Evolutionary conservation across 2,329 filamentous ascomycete genomes (phyloP), one percentile per base, ranked within the genome.

Genomic region (Microsporum ferrugineum): DNA sequence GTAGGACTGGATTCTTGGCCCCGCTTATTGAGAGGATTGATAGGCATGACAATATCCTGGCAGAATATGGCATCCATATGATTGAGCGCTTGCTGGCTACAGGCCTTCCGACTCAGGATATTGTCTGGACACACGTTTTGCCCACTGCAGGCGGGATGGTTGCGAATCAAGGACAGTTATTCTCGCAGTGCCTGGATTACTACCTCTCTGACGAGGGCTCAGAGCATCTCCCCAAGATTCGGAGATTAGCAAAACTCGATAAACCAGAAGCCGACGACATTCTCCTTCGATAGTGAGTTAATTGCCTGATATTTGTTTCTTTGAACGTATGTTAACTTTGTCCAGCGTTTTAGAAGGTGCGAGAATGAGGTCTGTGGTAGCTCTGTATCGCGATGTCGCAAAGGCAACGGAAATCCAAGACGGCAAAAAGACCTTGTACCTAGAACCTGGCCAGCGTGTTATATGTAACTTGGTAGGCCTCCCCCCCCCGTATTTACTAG

Each of bases 81-180:
- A 80, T 84, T 63, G 70, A 79, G 60, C 77, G 78, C 10, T 72
- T 84, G 7, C 72, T 82, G 17, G 75, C 76, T 43, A 76, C 74
- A 5, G 75, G 77, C 5, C 72, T 77, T 61, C 72, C 76, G 1
- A 69, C 77, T 4, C 71, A 80, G 31, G 76, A 81, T 23, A 73
- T 84, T 31, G 80, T 83, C 34, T 82, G 79, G 78, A 79, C 78
- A 45, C 79, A 84, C 60, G 79, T 84, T 60, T 75, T 85, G 47
- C 81, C 81, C 36, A 83, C 82, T 0, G 80, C 80, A 0, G 80
- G 79, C 31, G 79, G 79, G 41, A 79, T 81, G 72, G 79, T 82
- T 2, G 74, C 78, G 2, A 83, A 82, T 61, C 82, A 84, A 66
- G 80, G 79, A 5, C 80, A 83, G 62, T 76, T 84, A 27, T 83